Evolutionary conservation across 306 rosid genomes (phyloP), one percentile per base, ranked within the genome.

Genomic region (Gynostemma pentaphyllum): DNA sequence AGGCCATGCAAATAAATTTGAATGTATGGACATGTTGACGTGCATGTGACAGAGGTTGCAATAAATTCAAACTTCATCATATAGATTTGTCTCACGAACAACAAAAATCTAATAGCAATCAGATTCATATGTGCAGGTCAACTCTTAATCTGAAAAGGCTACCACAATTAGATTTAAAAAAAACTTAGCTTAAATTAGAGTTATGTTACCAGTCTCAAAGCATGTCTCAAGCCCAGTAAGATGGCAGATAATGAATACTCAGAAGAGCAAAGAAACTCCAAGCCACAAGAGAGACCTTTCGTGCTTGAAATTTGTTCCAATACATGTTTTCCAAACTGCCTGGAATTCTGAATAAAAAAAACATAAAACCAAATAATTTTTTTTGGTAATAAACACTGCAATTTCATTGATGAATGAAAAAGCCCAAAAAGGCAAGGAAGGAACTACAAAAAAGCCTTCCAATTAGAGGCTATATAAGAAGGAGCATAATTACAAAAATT

Each of bases 271-370:
- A 91, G 95, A 76, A 88, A 91, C 82, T 78, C 81, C 83, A 91
- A 77, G 47, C 98, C 96, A 71, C 77, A 74, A 64, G 87, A 74
- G 75, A 91, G 96, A 74, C 96, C 98, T 14, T 74, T 81, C 12
- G 96, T 82, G 61, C 72, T 75, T 62, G 98, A 91, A 70, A 88
- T 81, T 65, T 79, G 98, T 68, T 91, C 96, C 82, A 91, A 78
- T 46, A 85, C 80, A 67, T 80, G 84, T 79, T 91, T 91, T 64
- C 98, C 96, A 80, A 87, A 84, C 64, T 91, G 91, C 79, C 98
- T 83, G 64, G 77, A 73, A 77, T 75, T 76, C 98, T 88, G 85
- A 68, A 72, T 30, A 39, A 59, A 60, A 61, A 57, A 16, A 65
- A 30, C 3, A 44, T n/a, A n/a, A n/a, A n/a, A n/a, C n/a, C n/a